Base-by-base conservation (phyloP, 2,329 filamentous ascomycete genomes). In the Fusarium abutilonis region DNA sequence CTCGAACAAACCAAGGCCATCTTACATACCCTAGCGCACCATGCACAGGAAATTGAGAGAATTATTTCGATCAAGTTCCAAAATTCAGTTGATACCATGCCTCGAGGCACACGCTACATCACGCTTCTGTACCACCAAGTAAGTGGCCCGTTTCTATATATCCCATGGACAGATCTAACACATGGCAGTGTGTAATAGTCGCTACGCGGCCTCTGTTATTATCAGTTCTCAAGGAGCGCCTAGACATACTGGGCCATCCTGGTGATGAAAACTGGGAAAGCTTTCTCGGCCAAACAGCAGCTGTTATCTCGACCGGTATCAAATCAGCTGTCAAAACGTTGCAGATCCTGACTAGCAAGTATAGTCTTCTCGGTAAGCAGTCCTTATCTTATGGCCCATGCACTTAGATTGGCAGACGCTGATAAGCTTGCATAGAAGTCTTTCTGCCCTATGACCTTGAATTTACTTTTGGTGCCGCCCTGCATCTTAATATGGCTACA, bases 321-420 rank as follows among this genome's bases (percentile, higher is more conserved):
- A 78, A 79, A 31, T 79, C 77, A 0, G 77, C 77, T 0, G 64
- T 70, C 4, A 79, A 79, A 43, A 76, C 74, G 0, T 62, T 79
- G 0, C 74, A 78, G 36, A 78, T 79, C 1, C 51, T 79, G 1
- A 71, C 70, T 0, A 70, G 70, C 14, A 75, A 77, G 19, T 70
- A 76, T 6, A 71, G 73, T 13, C 62, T 76, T 0, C 68, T 78
- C 0, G 76, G 77, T 78, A 64, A 17, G 70, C 0, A 47, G 4
- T 34, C 0, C 3, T 4, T 6, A 1, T 4, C 9, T n/a, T 9
- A 9, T 21, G 14, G 2, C 21, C 14, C n/a, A 6, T 14, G 9
- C 8, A 9, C n/a, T 13, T 14, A 6, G 2, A 14, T 4, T 3
- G 1, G n/a, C 1, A 19, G 1, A 46, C 13, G 2, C 51, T 46